Base-by-base conservation (phyloP, 2,329 filamentous ascomycete genomes). In the Diaporthe batatas region DNA sequence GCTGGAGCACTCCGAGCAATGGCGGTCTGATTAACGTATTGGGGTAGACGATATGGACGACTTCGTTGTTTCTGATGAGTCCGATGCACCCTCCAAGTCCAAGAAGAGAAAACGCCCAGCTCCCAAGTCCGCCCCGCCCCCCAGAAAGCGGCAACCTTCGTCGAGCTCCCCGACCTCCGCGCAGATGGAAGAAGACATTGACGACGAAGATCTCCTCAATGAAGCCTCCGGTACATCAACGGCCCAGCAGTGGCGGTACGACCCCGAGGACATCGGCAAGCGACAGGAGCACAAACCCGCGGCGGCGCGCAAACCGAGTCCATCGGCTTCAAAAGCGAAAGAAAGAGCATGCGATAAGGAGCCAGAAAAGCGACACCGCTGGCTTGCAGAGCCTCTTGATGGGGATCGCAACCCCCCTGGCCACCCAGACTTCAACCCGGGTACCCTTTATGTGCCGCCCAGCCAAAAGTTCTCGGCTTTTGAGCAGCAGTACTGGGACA, bases 401-500 rank as follows among this genome's bases (percentile, higher is more conserved):
- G 94, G 94, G 64, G 95, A 98, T 78, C 91, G 92, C 68, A 91
- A 97, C 78, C 89, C 92, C 0, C 89, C 90, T 0, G 92, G 89
- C 12, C 91, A 98, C 81, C 92, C 95, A 0, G 96, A 99, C 72
- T 98, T 96, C 78, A 95, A 99, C 78, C 94, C 94, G 11, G 89
- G 94, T 25, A 97, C 95, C 0, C 88, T 99, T n/a, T 98, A 92
- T 81, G 93, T 99, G 44, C 96, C 96, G 0, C 93, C 94, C 0
- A 80, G 86, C 44, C 94, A 94, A 0, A 92, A 93, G 34, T 98
- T 99, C 80, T 97, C 95, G 0, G 90, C 96, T 0, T 99, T 99
- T 76, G 96, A 99, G 83, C 97, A 95, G 82, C 96, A 99, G 80
- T 99, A 99, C 81, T 99, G 96, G 96, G 94, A 97, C 79, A 98